These are phyloP conservation scores for Penicillium lividum DNA, from an alignment of 495 filamentous ascomycete species.

Conservation along the genomic window DNA sequence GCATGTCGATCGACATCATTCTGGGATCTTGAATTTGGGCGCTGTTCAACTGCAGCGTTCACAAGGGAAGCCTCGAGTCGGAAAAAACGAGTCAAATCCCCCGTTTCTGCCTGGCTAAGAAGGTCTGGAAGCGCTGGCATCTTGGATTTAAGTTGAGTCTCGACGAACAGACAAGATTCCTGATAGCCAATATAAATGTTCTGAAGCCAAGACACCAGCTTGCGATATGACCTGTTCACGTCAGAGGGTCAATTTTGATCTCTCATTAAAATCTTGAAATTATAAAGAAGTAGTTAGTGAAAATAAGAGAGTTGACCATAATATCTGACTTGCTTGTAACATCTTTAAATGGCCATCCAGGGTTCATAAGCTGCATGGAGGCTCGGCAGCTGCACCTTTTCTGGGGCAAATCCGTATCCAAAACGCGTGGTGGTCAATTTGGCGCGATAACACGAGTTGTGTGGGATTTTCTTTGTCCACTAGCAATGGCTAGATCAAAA, in stretches of 20 bases:
- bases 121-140: background rate
- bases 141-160: background rate
- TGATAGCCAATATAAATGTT: too few species aligned
- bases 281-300: too few species aligned
- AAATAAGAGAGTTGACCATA: background rate
- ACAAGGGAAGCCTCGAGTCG: slow-evolving; percentile 13
- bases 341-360: background rate
- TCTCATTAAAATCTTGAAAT: too few species aligned
- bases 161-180: background rate
- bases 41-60: slow-evolving; percentile 10
- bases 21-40: slow-evolving; percentile 14
- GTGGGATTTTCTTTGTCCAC: background rate
- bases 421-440: background rate
- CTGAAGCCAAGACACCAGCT: too few species aligned
- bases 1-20: slow-evolving; percentile 16
- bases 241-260: too few species aligned
- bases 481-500: background rate
- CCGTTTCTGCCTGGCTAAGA: slow-evolving; percentile 15
- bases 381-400: background rate
- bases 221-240: too few species aligned
- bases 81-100: slow-evolving; percentile 12
- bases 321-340: background rate
- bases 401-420: background rate
- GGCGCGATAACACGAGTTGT: background rate
- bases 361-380: background rate